phyloP scores from a whole-genome alignment of 2,329 filamentous ascomycete genomes.

The Phaeoacremonium minimum region DNA sequence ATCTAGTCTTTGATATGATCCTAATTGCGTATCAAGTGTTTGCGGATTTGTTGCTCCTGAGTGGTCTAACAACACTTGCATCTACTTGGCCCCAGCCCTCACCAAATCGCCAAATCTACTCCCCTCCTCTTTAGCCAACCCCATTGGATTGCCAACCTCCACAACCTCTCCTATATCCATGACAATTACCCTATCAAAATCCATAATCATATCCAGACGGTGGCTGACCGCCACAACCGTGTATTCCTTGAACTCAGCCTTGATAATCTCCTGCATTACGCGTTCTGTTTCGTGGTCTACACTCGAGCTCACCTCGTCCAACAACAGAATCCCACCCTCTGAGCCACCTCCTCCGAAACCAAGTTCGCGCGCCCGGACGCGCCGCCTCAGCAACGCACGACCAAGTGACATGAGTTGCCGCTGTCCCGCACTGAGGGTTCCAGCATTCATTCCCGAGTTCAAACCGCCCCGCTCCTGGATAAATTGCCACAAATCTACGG shows the following conservation, averaged over 20 bases:
- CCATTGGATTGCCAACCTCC: slow-evolving; percentile 5
- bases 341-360: slow-evolving; percentile 12
- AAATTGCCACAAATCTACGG: slow-evolving; percentile 25
- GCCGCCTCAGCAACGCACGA: slow-evolving; percentile 19
- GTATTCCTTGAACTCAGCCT: slow-evolving; percentile 15
- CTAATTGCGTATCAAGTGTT: too few species aligned
- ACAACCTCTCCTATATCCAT: slow-evolving; percentile 16
- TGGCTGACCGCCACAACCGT: slow-evolving; percentile 23
- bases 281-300: slow-evolving; percentile 21
- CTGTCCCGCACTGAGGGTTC: slow-evolving; percentile 53
- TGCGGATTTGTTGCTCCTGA: too few species aligned
- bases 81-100: slow-evolving; percentile 1
- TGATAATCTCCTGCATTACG: slow-evolving; percentile 18
- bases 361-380: slow-evolving; percentile 14
- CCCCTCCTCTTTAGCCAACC: background rate
- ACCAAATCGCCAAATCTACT: slow-evolving; percentile 4
- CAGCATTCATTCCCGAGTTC: slow-evolving; percentile 31
- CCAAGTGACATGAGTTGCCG: slow-evolving; percentile 22
- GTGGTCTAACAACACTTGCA: too few species aligned
- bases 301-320: slow-evolving; percentile 17
- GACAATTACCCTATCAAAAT: slow-evolving; percentile 21
- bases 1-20: too few species aligned
- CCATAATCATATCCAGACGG: slow-evolving; percentile 19
- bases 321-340: slow-evolving; percentile 19
- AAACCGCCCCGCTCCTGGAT: slow-evolving; percentile 28